Evolutionary conservation across 2,329 filamentous ascomycete genomes (phyloP).

Genomic region (Penicillium fuscoglaucum): DNA sequence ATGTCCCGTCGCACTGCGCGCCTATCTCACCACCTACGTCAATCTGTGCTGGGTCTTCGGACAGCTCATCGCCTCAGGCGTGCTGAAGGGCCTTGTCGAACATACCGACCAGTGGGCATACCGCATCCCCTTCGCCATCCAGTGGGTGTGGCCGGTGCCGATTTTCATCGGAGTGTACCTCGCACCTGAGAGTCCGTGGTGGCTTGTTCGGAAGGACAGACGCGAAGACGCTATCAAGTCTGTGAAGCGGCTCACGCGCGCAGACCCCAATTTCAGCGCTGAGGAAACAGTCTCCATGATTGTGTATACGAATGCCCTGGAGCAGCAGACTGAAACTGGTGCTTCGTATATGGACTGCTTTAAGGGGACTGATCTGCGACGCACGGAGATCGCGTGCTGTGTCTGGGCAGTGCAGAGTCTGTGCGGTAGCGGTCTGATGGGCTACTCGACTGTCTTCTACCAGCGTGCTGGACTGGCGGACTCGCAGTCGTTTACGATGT

Average conservation of each 20-base stretch:
- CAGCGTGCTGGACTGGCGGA: constrained; percentile 39
- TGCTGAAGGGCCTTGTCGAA: constrained; percentile 35
- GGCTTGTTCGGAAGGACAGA: constrained; percentile 40
- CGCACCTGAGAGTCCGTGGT: constrained; percentile 41
- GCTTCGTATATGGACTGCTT: constrained; percentile 34
- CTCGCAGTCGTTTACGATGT: constrained; percentile 39
- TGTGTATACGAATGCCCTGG: constrained; percentile 38
- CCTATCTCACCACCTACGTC: constrained; percentile 39
- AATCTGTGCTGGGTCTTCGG: constrained; percentile 47
- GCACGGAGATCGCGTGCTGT: constrained; percentile 45
- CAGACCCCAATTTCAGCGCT: constrained; percentile 26
- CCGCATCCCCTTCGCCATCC: constrained; percentile 40
- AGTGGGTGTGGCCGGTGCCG: constrained; percentile 32
- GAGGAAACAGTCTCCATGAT: constrained; percentile 42
- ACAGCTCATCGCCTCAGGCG: constrained; percentile 40
- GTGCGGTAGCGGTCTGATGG: constrained; percentile 34
- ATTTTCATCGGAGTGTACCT: constrained; percentile 27
- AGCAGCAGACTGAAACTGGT: constrained; percentile 21
- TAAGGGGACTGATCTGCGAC: constrained; percentile 34
- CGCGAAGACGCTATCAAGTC: constrained; percentile 37
- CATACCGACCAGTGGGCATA: constrained; percentile 37
- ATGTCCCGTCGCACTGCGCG: constrained; percentile 35
- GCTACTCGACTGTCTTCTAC: constrained; percentile 39
- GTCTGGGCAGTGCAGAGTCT: constrained; percentile 39
- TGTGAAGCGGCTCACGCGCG: constrained; percentile 30